Evolutionary conservation across 768 basidiomycete species (phyloP).

Genomic region (Leucosporidium scottii): DNA sequence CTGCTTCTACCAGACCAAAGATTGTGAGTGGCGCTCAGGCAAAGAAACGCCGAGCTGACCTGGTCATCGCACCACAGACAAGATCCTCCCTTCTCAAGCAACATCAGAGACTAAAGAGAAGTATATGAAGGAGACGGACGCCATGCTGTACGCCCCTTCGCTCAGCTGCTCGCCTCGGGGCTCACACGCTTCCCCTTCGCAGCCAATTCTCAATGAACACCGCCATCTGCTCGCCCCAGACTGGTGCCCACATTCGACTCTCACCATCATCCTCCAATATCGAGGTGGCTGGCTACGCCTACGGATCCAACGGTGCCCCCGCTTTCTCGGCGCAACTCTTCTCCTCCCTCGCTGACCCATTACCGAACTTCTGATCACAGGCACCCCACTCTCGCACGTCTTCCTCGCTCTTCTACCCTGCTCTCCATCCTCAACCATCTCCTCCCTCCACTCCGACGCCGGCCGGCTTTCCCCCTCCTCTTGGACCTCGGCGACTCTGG

Average conservation of each 20-base stretch:
- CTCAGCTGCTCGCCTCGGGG: not conserved
- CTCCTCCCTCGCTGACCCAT: not conserved
- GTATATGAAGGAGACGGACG: constrained; percentile 1
- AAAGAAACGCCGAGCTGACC: no score
- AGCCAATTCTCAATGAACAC: constrained; percentile 18
- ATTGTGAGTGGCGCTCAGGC: constrained; percentile 6
- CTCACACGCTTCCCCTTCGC: no score
- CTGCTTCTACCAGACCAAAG: constrained; percentile 10
- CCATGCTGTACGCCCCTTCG: constrained; percentile 7
- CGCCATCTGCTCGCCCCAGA: constrained; percentile 17
- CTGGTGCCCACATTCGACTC: not conserved
- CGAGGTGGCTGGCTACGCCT: constrained; percentile 12
- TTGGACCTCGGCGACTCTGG: constrained; percentile 3
- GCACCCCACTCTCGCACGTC: constrained; percentile 15
- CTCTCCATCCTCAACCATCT: not conserved
- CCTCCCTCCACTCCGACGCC: not conserved
- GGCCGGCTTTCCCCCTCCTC: constrained; percentile 5
- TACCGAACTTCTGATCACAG: not conserved
- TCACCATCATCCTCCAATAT: not conserved
- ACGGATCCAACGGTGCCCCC: constrained; percentile 10
- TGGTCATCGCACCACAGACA: constrained; percentile 4
- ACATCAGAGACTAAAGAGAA: constrained; percentile 14
- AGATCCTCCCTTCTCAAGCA: constrained; percentile 19
- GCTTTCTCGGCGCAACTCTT: no score
- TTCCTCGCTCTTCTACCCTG: constrained; percentile 6